phyloP scores from a whole-genome alignment of 768 basidiomycete genomes.

The Calocera cornea region DNA sequence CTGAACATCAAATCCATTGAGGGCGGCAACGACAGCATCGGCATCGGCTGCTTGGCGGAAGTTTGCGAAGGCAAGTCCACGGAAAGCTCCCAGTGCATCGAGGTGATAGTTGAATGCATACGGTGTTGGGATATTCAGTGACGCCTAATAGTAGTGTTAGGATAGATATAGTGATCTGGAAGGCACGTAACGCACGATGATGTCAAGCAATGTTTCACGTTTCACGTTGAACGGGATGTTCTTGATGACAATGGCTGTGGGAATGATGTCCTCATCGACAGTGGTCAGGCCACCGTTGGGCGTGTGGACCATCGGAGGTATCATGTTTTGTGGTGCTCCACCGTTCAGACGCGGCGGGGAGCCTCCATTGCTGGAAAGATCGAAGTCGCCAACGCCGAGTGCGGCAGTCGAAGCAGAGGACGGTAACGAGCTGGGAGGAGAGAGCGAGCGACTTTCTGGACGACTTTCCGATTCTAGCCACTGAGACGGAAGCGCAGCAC shows the following conservation, averaged over 20 bases:
- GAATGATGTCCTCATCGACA: constrained; percentile 82
- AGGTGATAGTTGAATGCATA: constrained; percentile 99
- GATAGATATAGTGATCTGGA: not conserved
- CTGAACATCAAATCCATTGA: constrained; percentile 92
- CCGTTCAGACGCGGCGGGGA: not conserved
- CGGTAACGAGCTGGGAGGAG: not conserved
- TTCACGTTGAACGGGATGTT: constrained; percentile 99
- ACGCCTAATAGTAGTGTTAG: constrained; percentile 39
- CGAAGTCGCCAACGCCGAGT: not conserved
- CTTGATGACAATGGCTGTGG: constrained; percentile 99
- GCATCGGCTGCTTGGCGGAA: constrained; percentile 86
- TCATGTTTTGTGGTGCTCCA: not conserved
- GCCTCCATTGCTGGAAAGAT: not conserved
- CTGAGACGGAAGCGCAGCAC: not conserved
- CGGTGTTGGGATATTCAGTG: constrained; percentile 85
- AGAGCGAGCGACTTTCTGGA: not conserved
- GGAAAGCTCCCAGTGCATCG: constrained; percentile 90
- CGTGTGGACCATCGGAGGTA: not conserved
- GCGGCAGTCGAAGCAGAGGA: not conserved
- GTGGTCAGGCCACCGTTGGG: not conserved
- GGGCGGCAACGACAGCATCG: constrained; percentile 85
- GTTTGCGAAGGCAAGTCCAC: constrained; percentile 96
- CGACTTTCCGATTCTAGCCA: not conserved
- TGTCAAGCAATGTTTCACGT: constrained; percentile 87
- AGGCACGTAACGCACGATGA: constrained; percentile 56